A percentile compares a stretch with the other conserved stretches of the same genome.
Conservation (phyloP, 371 early-diverging fungal species). For the Fennellomyces sp. region DNA sequence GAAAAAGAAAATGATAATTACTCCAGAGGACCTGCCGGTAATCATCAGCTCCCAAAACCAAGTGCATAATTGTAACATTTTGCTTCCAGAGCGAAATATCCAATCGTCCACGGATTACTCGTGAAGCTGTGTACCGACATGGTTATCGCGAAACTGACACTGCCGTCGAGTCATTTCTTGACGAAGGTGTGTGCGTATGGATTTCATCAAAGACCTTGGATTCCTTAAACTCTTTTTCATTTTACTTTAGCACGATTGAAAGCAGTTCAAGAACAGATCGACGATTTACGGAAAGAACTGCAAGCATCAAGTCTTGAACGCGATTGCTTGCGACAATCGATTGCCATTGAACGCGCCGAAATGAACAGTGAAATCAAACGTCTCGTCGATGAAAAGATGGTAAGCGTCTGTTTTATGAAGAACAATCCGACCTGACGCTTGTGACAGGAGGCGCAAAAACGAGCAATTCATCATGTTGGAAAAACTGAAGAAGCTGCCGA, state of each 20-base stretch:
- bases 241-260: background rate
- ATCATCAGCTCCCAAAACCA: background rate
- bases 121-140: slow-evolving; percentile 1
- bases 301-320: slow-evolving; percentile 4
- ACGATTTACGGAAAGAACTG: background rate
- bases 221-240: background rate
- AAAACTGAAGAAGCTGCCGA: slow-evolving; percentile 12
- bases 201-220: background rate
- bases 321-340: background rate
- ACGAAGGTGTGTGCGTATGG: background rate
- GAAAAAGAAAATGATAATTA: background rate
- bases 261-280: background rate
- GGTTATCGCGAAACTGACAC: background rate
- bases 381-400: slow-evolving; percentile 9
- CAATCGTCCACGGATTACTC: slow-evolving; percentile 10
- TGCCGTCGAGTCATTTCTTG: background rate
- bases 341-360: slow-evolving; percentile 8
- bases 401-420: background rate
- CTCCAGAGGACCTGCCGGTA: background rate
- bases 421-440: background rate
- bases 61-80: background rate
- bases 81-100: background rate
- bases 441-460: slow-evolving; percentile 18
- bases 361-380: slow-evolving; percentile 1
- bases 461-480: slow-evolving; percentile 19